Base-by-base conservation (phyloP, 1,284 basidiomycete species). In the Puccinia horiana region DNA sequence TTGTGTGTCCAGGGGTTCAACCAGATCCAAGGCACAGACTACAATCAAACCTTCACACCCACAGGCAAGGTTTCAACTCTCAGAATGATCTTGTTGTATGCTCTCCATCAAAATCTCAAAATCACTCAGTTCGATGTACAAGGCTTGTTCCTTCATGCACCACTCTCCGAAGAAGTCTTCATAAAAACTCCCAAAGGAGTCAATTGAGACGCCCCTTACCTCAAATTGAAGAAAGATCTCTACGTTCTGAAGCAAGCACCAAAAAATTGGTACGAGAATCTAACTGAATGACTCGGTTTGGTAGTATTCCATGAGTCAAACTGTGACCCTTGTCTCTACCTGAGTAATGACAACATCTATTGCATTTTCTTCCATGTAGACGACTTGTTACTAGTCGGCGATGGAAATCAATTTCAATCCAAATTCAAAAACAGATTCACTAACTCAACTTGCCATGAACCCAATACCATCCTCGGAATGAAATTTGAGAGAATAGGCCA, bases 1-100 rank as follows among this genome's bases (percentile, higher is more conserved):
- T 23, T 73, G 12, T 73, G 70, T 26, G 70, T 73, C 5, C 42
- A 52, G 29, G 70, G 70, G 2, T 73, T 73, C 42, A 44, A 73
- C 26, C 70, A 73, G 29, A 47, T 47, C 3, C 4, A 73, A 1
- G 70, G 70, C 1, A 20, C 40, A 0, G 42, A 73, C 44, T 44
- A 26, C 70, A 16, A 44, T 0, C 42, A 73, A n/a, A 52, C 49
- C 18, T 73, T 49, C 29, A 23, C 70, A 29, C 69, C 69, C 12
- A 73, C 70, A 5, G 70, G 70, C 0, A 47, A 52, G 11, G 14
- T 73, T 3, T 18, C 70, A 26, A 49, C 70, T 3, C 44, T 73
- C 0, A 3, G 70, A 18, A 47, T 73, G 44, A 18, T 73, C 2
- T 23, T 49, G 0, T 18, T 44, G 0, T 52, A 42, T 70, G 67